A percentile compares a stretch with the other conserved stretches of the same genome.
Evolutionary conservation across 2,329 filamentous ascomycete genomes (phyloP).

Genomic region (Fusarium sp.): DNA sequence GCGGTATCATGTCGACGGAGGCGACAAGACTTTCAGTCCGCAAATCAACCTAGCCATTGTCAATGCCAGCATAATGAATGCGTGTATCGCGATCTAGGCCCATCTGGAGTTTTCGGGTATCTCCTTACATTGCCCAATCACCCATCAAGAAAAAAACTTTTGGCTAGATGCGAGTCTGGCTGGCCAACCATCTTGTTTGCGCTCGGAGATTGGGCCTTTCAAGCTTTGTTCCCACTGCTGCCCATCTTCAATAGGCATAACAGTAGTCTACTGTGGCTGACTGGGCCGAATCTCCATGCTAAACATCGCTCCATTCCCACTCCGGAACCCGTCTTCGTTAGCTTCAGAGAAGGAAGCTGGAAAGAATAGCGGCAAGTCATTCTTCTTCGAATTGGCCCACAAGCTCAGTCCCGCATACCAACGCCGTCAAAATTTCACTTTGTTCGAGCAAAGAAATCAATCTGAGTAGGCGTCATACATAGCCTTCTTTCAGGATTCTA

Average conservation of each 20-base stretch:
- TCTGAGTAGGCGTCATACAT: background rate
- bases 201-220: constrained; percentile 12
- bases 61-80: constrained; percentile 5
- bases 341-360: constrained; percentile 4
- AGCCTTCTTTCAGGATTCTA: background rate
- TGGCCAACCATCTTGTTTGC: constrained; percentile 1
- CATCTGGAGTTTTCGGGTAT: constrained; percentile 13
- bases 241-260: constrained; percentile 26
- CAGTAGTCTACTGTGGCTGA: constrained; percentile 34
- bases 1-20: background rate
- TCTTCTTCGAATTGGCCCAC: background rate
- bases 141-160: constrained; percentile 15
- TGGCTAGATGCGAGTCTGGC: background rate
- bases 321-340: constrained; percentile 29
- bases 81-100: constrained; percentile 5
- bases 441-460: background rate
- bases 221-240: constrained; percentile 11
- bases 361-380: background rate
- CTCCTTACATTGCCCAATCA: constrained; percentile 10
- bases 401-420: background rate
- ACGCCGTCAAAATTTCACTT: background rate
- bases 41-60: constrained; percentile 5
- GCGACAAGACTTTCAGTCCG: background rate
- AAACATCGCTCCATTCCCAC: constrained; percentile 36
- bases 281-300: constrained; percentile 26